Conservation (phyloP, 164 flowering plant genomes). For the Aristolochia fimbriata region DNA sequence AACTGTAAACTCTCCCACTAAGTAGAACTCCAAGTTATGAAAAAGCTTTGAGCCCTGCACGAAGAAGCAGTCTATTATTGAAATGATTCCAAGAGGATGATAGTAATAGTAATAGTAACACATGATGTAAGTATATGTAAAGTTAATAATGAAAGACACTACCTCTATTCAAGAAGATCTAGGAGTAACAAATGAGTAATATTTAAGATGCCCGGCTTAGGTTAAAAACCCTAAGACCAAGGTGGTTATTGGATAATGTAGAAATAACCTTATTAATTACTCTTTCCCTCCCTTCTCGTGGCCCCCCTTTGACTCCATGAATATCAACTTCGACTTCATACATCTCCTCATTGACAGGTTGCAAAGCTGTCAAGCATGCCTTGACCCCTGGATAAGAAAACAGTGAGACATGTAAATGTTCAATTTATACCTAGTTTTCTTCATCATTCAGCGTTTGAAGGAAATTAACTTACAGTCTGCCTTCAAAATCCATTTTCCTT, state of each 20-base stretch:
- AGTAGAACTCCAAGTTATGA: conserved; percentile 47
- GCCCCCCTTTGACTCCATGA: conserved; percentile 71
- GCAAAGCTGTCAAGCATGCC: conserved; percentile 56
- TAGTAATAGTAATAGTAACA: not conserved
- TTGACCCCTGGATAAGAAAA: conserved; percentile 52
- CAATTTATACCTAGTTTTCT: not conserved
- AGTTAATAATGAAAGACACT: not conserved
- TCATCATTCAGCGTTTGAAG: not conserved
- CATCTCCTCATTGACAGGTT: conserved; percentile 50
- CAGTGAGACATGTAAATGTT: not conserved
- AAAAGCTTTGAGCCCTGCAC: conserved; percentile 84
- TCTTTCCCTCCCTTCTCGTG: conserved; percentile 64
- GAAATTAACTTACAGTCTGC: conserved; percentile 60
- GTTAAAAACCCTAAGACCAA: not conserved
- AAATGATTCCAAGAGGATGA: not conserved
- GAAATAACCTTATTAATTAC: conserved; percentile 47
- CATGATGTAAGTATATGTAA: not conserved
- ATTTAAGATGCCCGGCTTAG: too few species aligned
- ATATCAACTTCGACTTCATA: conserved; percentile 62
- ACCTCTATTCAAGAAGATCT: not conserved
- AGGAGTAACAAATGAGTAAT: not conserved
- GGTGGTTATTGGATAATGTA: not conserved
- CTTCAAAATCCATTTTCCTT: conserved; percentile 89
- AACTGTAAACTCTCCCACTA: conserved; percentile 51
- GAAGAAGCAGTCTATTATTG: not conserved